These are phyloP conservation scores for Daldinia eschscholtzii DNA, from an alignment of 2,329 filamentous ascomycete species.

Conservation along the genomic window DNA sequence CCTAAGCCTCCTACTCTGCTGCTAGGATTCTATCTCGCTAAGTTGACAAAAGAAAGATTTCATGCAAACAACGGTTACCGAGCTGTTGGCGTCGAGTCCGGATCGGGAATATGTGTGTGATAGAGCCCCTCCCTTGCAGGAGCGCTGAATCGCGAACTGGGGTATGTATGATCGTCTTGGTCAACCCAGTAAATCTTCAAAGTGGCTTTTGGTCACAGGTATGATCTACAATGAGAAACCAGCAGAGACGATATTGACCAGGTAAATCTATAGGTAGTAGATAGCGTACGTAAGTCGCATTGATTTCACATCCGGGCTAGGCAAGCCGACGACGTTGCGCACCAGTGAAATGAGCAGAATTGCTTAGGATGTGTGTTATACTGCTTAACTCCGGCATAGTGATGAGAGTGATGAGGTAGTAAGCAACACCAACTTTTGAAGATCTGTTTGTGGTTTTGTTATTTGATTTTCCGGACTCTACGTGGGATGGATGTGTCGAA, in stretches of 20 bases:
- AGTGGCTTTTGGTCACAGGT: slow-evolving; percentile 42
- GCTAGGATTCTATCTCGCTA: slow-evolving; percentile 20
- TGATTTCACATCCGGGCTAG: slow-evolving; percentile 31
- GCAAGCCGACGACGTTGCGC: slow-evolving; percentile 29
- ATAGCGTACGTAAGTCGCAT: slow-evolving; percentile 38
- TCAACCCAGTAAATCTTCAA: slow-evolving; percentile 42
- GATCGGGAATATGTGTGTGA: slow-evolving; percentile 30
- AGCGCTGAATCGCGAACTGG: slow-evolving; percentile 33
- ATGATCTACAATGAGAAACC: slow-evolving; percentile 52
- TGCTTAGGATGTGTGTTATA: slow-evolving; percentile 4
- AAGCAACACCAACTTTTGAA: not conserved
- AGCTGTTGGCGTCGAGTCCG: slow-evolving; percentile 26
- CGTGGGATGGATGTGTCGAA: not conserved
- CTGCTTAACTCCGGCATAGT: not conserved
- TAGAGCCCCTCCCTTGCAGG: slow-evolving; percentile 26
- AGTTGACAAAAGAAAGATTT: slow-evolving; percentile 33
- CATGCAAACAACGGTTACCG: slow-evolving; percentile 39
- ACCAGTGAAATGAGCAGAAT: slow-evolving; percentile 17
- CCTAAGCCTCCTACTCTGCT: slow-evolving; percentile 5
- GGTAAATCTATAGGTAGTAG: slow-evolving; percentile 4
- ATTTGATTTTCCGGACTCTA: slow-evolving; percentile 12
- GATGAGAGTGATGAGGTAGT: not conserved
- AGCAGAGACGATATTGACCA: slow-evolving; percentile 31
- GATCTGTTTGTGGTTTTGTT: slow-evolving; percentile 20
- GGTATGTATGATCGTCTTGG: slow-evolving; percentile 48